These are phyloP conservation scores for Pseudocercospora fijiensis DNA, from an alignment of 2,329 filamentous ascomycete species.

Conservation along the genomic window DNA sequence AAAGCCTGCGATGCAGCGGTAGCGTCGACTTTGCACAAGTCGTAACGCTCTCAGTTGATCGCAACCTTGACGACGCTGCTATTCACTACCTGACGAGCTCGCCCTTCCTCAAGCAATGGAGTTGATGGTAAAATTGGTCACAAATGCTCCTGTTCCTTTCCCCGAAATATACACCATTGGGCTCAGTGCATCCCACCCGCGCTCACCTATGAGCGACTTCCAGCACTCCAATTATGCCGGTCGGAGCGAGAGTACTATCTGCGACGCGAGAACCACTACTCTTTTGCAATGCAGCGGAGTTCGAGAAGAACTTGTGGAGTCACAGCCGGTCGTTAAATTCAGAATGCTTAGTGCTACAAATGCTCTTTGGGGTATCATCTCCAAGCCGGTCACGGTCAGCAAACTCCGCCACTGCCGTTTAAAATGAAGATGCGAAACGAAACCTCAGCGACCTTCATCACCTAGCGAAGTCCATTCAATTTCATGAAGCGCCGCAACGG, in stretches of 20 bases:
- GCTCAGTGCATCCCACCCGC: too few species aligned
- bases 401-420: not conserved
- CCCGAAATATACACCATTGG: too few species aligned
- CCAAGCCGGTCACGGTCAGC: not conserved
- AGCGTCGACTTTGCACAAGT: too few species aligned
- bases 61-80: too few species aligned
- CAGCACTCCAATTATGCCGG: not conserved
- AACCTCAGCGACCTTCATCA: not conserved
- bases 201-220: too few species aligned
- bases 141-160: too few species aligned
- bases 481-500: conserved; percentile 53
- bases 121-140: too few species aligned
- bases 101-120: too few species aligned
- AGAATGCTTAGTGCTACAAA: conserved; percentile 2
- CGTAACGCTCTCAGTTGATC: too few species aligned
- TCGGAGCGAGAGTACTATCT: not conserved
- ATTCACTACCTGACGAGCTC: too few species aligned
- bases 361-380: conserved; percentile 17
- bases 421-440: not conserved
- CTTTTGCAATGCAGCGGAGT: not conserved
- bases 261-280: not conserved
- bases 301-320: not conserved
- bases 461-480: conserved; percentile 24
- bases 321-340: not conserved
- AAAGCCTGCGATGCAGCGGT: too few species aligned